These are phyloP conservation scores for Striga hermonthica DNA, from an alignment of 305 asterid genomes.

Conservation along the genomic window DNA sequence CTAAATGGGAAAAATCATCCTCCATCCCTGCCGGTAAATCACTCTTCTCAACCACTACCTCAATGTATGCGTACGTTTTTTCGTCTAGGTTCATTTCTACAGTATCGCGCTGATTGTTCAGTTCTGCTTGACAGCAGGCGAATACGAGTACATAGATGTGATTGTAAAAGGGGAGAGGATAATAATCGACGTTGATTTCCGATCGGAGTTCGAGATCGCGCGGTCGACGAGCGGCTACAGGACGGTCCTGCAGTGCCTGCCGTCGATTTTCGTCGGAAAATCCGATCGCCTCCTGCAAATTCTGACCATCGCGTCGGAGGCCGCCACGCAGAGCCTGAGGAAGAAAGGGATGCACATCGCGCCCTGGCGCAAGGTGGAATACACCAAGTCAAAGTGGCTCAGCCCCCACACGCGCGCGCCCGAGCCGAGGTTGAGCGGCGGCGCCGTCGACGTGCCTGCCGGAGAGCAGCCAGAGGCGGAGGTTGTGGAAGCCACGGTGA, in stretches of 20 bases:
- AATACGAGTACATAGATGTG: slow-evolving; percentile 86
- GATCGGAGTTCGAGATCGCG: slow-evolving; percentile 92
- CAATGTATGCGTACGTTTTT: background rate
- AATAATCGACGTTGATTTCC: slow-evolving; percentile 75
- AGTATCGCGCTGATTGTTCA: background rate
- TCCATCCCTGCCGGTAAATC: slow-evolving; percentile 76
- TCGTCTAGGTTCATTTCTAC: background rate
- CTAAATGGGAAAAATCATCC: slow-evolving; percentile 87
- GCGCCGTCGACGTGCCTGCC: slow-evolving; percentile 21
- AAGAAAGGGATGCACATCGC: slow-evolving; percentile 95
- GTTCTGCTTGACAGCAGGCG: slow-evolving; percentile 42
- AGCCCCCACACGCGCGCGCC: slow-evolving; percentile 53
- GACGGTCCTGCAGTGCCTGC: slow-evolving; percentile 56
- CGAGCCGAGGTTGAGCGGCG: slow-evolving; percentile 27
- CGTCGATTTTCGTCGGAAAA: slow-evolving; percentile 76
- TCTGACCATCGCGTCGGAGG: slow-evolving; percentile 71
- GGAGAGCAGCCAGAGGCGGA: slow-evolving; percentile 17
- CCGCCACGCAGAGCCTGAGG: slow-evolving; percentile 70
- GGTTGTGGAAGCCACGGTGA: slow-evolving; percentile 29
- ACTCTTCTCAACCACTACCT: background rate
- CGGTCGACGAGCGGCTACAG: slow-evolving; percentile 70
- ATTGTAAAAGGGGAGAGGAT: slow-evolving; percentile 60
- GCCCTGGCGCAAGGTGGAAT: slow-evolving; percentile 93
- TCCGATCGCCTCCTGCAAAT: slow-evolving; percentile 75
- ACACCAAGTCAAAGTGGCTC: slow-evolving; percentile 83